Conservation (phyloP, 1,284 basidiomycete species). For the Malassezia pachydermatis region DNA sequence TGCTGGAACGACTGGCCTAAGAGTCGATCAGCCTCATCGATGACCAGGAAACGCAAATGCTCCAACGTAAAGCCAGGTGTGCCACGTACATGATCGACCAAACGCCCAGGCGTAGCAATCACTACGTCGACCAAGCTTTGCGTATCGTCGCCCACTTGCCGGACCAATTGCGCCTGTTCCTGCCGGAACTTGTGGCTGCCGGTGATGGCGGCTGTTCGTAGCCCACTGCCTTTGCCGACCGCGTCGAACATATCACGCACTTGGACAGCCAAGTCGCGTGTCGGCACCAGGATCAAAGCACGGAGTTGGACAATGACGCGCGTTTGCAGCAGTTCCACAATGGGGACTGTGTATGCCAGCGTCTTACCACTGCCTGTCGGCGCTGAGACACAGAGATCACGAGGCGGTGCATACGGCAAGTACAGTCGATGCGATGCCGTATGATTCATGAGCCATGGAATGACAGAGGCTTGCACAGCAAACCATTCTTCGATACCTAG, state of each 20-base stretch:
- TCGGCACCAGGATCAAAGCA: constrained; percentile 86
- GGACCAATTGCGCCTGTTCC: constrained; percentile 38
- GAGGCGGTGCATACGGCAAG: constrained; percentile 60
- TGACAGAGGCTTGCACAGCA: constrained; percentile 68
- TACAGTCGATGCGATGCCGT: constrained; percentile 53
- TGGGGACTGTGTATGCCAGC: constrained; percentile 81
- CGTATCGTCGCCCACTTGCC: not conserved
- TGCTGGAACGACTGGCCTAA: constrained; percentile 91
- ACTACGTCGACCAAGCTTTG: constrained; percentile 64
- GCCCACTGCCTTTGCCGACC: constrained; percentile 62
- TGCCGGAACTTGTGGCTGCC: constrained; percentile 43
- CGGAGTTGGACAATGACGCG: constrained; percentile 56
- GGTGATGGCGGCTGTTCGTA: constrained; percentile 58
- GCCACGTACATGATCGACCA: constrained; percentile 82
- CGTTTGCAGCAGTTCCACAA: constrained; percentile 57
- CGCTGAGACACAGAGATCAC: constrained; percentile 88
- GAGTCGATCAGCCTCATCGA: constrained; percentile 93
- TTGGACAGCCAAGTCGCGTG: constrained; percentile 85
- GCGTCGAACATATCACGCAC: constrained; percentile 82
- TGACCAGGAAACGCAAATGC: constrained; percentile 86
- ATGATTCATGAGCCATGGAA: constrained; percentile 61
- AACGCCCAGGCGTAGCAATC: constrained; percentile 84
- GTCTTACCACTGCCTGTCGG: constrained; percentile 97
- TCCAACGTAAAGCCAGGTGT: constrained; percentile 80
- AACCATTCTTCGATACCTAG: constrained; percentile 45